Base-by-base conservation (phyloP, 441 rosid species). In the Pelargonium citronellum region DNA sequence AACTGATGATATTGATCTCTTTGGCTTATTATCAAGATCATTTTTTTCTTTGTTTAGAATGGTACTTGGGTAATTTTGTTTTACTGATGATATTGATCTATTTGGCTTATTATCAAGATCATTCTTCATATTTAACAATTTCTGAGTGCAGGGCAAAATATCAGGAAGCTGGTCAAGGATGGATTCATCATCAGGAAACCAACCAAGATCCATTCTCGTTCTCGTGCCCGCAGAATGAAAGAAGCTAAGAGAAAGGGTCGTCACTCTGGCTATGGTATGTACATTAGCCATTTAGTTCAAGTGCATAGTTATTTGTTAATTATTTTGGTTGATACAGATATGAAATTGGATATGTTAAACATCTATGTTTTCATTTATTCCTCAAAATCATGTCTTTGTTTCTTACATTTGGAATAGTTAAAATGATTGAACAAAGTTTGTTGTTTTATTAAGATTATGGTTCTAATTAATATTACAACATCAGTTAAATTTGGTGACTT, bases 151-250 rank as follows among this genome's bases (percentile, higher is more conserved):
- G 98, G 97, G 73, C 97, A 88, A 78, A 91, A 91, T 77, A 81
- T 93, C 39, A 89, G 98, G 87, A 93, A 91, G 78, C 82, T 93
- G 63, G 96, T 93, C 72, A 93, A 93, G 83, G 98, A 93, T 88
- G 98, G 97, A 13, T 93, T 91, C 75, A 83, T 91, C 76, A 93
- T 93, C 76, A 86, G 89, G 87, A 93, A 91, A 72, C 98, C 98
- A 15, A 89, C 98, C 0, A 91, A 93, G 86, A 93, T 93, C 64
- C 98, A 93, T 74, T 93, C 98, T 2, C 97, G 93, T 0, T 83
- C 98, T n/a, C 91, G 98, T 27, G 98, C 97, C 0, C 87, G 97
- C 0, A 80, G 87, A 0, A 81, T 89, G 91, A 91, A 87, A 74
- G 88, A 83, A 73, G 98, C 98, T 37, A 93, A 91, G 81, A 91